Base-by-base conservation (phyloP, 208 protist genomes). In the Trypanosoma lewisi region DNA sequence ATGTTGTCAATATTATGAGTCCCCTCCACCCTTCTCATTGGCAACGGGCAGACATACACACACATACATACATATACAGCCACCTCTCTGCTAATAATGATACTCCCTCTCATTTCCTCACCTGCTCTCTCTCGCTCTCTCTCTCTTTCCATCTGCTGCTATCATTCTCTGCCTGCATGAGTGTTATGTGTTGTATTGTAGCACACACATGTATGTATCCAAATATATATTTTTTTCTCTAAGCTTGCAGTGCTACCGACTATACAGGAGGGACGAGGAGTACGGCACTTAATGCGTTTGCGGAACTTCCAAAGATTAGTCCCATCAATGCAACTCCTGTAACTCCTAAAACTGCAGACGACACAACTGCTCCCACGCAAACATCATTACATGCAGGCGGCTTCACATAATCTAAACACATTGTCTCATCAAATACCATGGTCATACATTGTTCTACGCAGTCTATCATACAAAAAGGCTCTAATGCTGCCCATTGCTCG, bases 331-430 rank as follows among this genome's bases (percentile, higher is more conserved):
- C 65, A n/a, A 70, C 37, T 4, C 52, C 63, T 67, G 72, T 56
- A 0, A 30, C 47, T 8, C 63, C 86, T 52, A 93, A 65, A 36
- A 87, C 69, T 5, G 70, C 68, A 2, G 78, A 76, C 1, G 86
- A 79, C 8, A 67, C 83, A 49, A 89, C 82, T 30, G 75, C 83
- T 54, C 80, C 83, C 51, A 77, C 79, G 66, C 86, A 88, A n/a
- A 93, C 51, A 27, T 68, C 83, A 49, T 93, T 75, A 42, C 80
- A 88, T 39, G 34, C 39, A 4, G 48, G 52, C 27, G 49, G 47
- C n/a, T 39, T 37, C 27, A 47, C 16, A 54, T 77, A 48, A 61
- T 65, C 54, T 25, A 63, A 52, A 59, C 76, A 83, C 53, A 74
- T 31, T 14, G 69, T 21, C 34, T 28, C 11, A 49, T 30, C 55